phyloP scores from a whole-genome alignment of 2,329 filamentous ascomycete species.

The Cladosporium sp. region DNA sequence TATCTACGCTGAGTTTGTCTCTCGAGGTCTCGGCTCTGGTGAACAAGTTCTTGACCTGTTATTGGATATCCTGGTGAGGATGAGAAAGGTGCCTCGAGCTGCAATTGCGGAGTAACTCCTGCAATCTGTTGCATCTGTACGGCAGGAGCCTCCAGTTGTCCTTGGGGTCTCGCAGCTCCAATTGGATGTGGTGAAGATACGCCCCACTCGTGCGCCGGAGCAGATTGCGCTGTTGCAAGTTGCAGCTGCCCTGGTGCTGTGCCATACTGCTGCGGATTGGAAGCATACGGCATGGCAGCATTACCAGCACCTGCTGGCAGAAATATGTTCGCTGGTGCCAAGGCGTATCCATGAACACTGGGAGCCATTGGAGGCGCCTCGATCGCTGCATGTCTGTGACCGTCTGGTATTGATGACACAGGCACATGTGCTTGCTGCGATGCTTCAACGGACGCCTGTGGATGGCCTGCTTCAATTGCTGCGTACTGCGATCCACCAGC shows the following conservation, averaged over 20 bases:
- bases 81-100: background rate
- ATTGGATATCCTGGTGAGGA: background rate
- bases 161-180: background rate
- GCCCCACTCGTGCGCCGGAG: background rate
- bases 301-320: background rate
- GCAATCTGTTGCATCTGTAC: background rate
- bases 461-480: background rate
- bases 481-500: background rate
- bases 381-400: background rate
- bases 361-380: background rate
- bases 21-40: background rate
- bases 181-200: background rate
- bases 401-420: background rate
- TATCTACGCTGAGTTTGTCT: background rate
- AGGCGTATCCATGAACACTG: background rate
- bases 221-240: background rate
- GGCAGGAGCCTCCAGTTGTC: conserved; percentile 1
- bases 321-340: background rate
- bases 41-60: conserved; percentile 5
- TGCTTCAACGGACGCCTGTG: background rate
- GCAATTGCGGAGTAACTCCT: background rate
- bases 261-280: background rate
- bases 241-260: background rate
- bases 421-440: background rate
- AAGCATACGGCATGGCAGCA: background rate